Evolutionary conservation across 805 yeast genomes (phyloP).

Genomic region (Cyberlindnera subsufficiens): DNA sequence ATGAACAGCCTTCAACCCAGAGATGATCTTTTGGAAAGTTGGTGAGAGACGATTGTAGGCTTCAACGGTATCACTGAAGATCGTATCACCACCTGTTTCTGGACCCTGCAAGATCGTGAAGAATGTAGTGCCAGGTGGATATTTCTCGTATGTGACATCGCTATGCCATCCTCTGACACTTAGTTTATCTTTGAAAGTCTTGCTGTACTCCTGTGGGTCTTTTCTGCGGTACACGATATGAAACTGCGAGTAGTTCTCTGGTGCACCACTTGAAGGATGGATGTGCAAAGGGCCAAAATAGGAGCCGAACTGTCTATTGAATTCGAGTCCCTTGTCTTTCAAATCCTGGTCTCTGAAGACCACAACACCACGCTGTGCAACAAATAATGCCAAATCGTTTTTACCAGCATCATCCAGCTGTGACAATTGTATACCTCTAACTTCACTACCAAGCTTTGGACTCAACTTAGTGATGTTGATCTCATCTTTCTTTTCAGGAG

Average conservation of each 20-base stretch:
- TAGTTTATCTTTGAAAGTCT: conserved; percentile 19
- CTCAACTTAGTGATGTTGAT: conserved; percentile 36
- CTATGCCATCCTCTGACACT: conserved; percentile 12
- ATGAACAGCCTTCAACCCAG: conserved; percentile 39
- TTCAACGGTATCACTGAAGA: conserved; percentile 47
- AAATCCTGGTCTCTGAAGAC: conserved; percentile 64
- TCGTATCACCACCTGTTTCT: conserved; percentile 47
- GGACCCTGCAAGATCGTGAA: conserved; percentile 48
- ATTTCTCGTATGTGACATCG: conserved; percentile 9
- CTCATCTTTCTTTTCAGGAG: conserved; percentile 18
- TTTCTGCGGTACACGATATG: conserved; percentile 45
- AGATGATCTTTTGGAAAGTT: conserved; percentile 38
- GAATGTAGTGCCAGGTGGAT: conserved; percentile 30
- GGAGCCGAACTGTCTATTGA: conserved; percentile 44
- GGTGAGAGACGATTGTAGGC: conserved; percentile 50
- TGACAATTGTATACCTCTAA: conserved; percentile 54
- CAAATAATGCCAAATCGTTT: conserved; percentile 63
- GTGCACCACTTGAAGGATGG: conserved; percentile 73
- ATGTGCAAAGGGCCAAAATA: conserved; percentile 69
- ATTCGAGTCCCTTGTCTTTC: conserved; percentile 43
- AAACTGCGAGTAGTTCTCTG: conserved; percentile 49
- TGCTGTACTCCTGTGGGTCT: conserved; percentile 25
- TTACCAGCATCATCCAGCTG: conserved; percentile 47
- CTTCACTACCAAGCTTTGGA: conserved; percentile 66
- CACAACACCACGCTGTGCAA: conserved; percentile 66